A percentile compares a stretch with the other conserved stretches of the same genome.
Conservation (phyloP, 306 rosid genomes). For the Quercus mongolica region DNA sequence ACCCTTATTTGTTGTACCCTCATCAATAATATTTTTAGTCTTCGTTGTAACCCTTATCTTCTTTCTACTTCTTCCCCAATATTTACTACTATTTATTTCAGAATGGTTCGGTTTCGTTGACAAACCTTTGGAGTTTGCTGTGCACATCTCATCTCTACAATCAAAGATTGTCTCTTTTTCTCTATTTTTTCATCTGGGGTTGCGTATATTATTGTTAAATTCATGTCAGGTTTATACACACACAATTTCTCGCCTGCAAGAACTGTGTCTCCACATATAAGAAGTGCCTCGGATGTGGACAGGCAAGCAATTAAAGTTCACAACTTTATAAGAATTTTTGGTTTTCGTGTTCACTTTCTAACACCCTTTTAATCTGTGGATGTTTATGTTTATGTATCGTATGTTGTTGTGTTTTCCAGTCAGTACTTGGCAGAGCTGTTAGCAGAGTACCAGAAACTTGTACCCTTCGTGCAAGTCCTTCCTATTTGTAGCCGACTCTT, state of each 20-base stretch:
- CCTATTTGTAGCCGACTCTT: slow-evolving; percentile 50
- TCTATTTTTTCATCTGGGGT: not conserved
- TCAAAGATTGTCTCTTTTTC: not conserved
- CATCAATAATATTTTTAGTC: not conserved
- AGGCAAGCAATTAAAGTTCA: slow-evolving; percentile 22
- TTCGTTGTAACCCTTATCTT: not conserved
- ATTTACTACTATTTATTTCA: not conserved
- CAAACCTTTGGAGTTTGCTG: not conserved
- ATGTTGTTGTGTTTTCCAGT: slow-evolving; percentile 32
- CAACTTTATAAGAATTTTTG: not conserved
- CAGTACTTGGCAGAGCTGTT: slow-evolving; percentile 49
- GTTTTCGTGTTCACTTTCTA: not conserved
- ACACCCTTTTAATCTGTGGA: slow-evolving; percentile 5
- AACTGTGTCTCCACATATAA: slow-evolving; percentile 44
- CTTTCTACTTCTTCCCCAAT: not conserved
- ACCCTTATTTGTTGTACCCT: no score
- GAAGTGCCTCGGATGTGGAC: slow-evolving; percentile 46
- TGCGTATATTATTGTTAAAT: slow-evolving; percentile 18
- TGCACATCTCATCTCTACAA: not conserved
- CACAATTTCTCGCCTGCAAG: slow-evolving; percentile 46
- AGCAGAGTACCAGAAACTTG: slow-evolving; percentile 52
- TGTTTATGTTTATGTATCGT: not conserved
- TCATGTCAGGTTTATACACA: slow-evolving; percentile 46
- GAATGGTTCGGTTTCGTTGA: not conserved
- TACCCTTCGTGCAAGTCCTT: slow-evolving; percentile 56